Evolutionary conservation across 1,284 basidiomycete species (phyloP), one percentile per base, ranked within the genome.

Genomic region (Fistulinella cinereoalba): DNA sequence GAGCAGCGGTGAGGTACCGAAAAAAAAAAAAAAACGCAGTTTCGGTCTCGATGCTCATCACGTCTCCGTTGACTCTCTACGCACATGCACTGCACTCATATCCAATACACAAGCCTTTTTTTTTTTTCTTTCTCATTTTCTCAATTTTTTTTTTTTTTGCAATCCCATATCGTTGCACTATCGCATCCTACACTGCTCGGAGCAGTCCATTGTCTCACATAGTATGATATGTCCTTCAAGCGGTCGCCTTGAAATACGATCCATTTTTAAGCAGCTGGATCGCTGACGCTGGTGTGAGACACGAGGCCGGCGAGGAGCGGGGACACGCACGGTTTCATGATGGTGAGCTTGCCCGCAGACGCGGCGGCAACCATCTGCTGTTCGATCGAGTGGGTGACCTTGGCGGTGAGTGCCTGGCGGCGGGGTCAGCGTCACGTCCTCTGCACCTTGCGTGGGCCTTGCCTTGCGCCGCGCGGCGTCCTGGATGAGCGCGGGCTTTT

Each of bases 311-410:
- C 62, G 43, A 52, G 67, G 83, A 67, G 64, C 57, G 80, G 76
- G 22, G 55, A 49, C 6, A 66, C 71, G 25, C 71, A 64, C 52
- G 81, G 80, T 70, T 85, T 88, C 90, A 95, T 91, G 66, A 95
- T 93, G 22, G 88, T 91, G 50, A 94, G 73, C 66, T 90, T 91
- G 43, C 89, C 87, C 31, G 81, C 75, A 6, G 86, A 88, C 11
- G 92, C 91, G n/a, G 90, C 89, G 44, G 81, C 73, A 24, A 91
- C 88, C 82, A 92, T 89, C 69, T 94, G 91, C 49, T 79, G 76
- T 68, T 96, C 92, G 58, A 96, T 92, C 25, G 86, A 89, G 64
- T 81, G 83, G 65, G 88, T 92, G 64, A 95, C 93, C 69, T 92
- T 92, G 46, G 89, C 84, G 52, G 86, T 88, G 52, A 96, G 73